phyloP scores from a whole-genome alignment of 805 yeast genomes.

The Clavispora phyllophila region DNA sequence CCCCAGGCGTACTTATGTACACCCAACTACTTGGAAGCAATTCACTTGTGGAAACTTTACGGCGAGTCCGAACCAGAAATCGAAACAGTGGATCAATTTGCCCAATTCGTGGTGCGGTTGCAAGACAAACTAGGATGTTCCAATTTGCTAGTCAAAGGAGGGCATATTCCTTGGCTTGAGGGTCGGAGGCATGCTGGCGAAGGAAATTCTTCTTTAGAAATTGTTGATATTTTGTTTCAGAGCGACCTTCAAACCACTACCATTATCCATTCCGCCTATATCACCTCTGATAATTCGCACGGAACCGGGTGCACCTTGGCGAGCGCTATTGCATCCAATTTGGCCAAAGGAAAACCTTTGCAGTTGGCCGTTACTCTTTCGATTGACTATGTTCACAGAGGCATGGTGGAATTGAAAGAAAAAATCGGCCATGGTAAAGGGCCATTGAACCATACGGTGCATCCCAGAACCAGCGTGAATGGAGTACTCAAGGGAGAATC shows the following conservation, averaged over 20 bases:
- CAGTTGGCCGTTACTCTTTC: constrained; percentile 49
- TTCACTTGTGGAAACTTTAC: constrained; percentile 26
- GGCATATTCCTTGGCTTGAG: constrained; percentile 53
- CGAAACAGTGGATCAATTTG: constrained; percentile 30
- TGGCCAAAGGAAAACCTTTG: constrained; percentile 52
- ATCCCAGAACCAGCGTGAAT: constrained; percentile 6
- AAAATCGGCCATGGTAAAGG: constrained; percentile 57
- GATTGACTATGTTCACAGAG: constrained; percentile 63
- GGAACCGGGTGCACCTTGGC: constrained; percentile 92
- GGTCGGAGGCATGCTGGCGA: not conserved
- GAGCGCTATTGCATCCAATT: constrained; percentile 70
- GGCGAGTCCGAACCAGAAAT: constrained; percentile 15
- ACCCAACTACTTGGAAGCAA: constrained; percentile 72
- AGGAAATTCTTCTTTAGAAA: constrained; percentile 6
- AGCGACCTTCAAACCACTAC: constrained; percentile 30
- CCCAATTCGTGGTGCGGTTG: constrained; percentile 19
- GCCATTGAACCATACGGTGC: constrained; percentile 65
- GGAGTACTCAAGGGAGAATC: constrained; percentile 4
- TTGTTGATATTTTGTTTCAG: constrained; percentile 53
- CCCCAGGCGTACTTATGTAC: constrained; percentile 59
- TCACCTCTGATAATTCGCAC: constrained; percentile 57
- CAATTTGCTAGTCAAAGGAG: constrained; percentile 72
- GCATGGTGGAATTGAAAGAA: constrained; percentile 43
- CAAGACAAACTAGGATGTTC: constrained; percentile 34
- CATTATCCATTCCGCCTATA: constrained; percentile 43